A percentile compares a stretch with the other conserved stretches of the same genome.
Conservation (phyloP, 2,329 filamentous ascomycete genomes). For the Phialophora verrucosa region DNA sequence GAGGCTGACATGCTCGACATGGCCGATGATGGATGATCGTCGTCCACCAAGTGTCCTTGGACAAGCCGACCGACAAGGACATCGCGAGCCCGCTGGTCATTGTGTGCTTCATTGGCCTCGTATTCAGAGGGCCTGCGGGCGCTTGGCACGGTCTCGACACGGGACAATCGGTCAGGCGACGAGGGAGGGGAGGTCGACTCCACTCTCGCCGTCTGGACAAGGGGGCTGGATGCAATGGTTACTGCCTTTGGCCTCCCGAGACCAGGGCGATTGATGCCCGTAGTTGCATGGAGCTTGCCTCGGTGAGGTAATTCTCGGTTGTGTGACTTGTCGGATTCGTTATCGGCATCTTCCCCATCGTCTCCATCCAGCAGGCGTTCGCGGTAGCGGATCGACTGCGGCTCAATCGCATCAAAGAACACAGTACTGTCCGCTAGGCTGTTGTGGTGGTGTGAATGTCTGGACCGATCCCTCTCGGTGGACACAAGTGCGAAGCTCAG, state of each 20-base stretch:
- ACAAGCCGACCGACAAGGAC: constrained; percentile 90
- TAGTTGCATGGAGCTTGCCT: constrained; percentile 14
- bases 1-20: constrained; percentile 69
- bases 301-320: constrained; percentile 22
- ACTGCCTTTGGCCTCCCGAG: constrained; percentile 35
- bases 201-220: constrained; percentile 36
- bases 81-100: constrained; percentile 81
- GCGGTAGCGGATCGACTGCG: constrained; percentile 43
- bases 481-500: constrained; percentile 97
- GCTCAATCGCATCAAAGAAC: constrained; percentile 67
- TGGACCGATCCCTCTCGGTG: constrained; percentile 68
- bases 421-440: constrained; percentile 82
- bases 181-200: constrained; percentile 40
- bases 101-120: constrained; percentile 63
- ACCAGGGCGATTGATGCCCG: constrained; percentile 24
- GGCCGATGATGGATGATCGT: constrained; percentile 82
- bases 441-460: constrained; percentile 48
- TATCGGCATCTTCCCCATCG: constrained; percentile 41
- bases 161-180: constrained; percentile 43
- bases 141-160: constrained; percentile 47
- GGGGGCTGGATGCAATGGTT: constrained; percentile 41
- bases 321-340: constrained; percentile 41
- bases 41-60: constrained; percentile 93
- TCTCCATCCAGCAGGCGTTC: constrained; percentile 32
- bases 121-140: constrained; percentile 51